These are phyloP conservation scores for Penicillium subrubescens DNA, from an alignment of 495 filamentous ascomycete species.

Conservation along the genomic window DNA sequence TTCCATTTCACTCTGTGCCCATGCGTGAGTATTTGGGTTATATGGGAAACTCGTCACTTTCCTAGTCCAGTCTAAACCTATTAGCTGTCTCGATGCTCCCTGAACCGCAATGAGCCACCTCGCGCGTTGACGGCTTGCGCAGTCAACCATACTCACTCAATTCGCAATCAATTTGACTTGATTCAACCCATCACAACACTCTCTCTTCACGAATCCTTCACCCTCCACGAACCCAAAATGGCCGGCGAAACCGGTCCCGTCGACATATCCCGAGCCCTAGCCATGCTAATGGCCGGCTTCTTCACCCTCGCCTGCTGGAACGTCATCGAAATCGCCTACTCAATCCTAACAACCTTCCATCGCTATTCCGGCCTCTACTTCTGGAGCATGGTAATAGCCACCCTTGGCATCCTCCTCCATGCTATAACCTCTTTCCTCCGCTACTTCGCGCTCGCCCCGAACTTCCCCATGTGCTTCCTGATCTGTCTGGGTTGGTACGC, in stretches of 20 bases:
- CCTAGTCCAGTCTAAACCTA: neutral
- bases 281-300: slow-evolving; percentile 37
- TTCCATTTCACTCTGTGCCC: neutral
- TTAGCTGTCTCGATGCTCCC: neutral
- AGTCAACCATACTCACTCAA: neutral
- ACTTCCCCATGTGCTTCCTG: slow-evolving; percentile 29
- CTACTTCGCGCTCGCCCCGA: slow-evolving; percentile 29
- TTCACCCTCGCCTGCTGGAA: slow-evolving; percentile 40
- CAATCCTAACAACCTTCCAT: slow-evolving; percentile 45
- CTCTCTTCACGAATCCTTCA: neutral
- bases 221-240: slow-evolving; percentile 14
- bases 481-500: slow-evolving; percentile 33
- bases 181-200: neutral
- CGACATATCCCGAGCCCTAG: slow-evolving; percentile 14
- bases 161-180: neutral
- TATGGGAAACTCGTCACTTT: neutral
- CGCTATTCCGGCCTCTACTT: slow-evolving; percentile 46
- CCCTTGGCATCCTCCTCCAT: slow-evolving; percentile 30
- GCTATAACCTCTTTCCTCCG: slow-evolving; percentile 32
- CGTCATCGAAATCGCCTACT: slow-evolving; percentile 38
- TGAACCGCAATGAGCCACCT: neutral
- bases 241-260: slow-evolving; percentile 20
- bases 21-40: neutral
- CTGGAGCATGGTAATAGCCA: slow-evolving; percentile 43
- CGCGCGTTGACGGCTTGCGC: neutral